Evolutionary conservation across 306 rosid species (phyloP), one percentile per base, ranked within the genome.

Genomic region (Gastrolobium bilobum): DNA sequence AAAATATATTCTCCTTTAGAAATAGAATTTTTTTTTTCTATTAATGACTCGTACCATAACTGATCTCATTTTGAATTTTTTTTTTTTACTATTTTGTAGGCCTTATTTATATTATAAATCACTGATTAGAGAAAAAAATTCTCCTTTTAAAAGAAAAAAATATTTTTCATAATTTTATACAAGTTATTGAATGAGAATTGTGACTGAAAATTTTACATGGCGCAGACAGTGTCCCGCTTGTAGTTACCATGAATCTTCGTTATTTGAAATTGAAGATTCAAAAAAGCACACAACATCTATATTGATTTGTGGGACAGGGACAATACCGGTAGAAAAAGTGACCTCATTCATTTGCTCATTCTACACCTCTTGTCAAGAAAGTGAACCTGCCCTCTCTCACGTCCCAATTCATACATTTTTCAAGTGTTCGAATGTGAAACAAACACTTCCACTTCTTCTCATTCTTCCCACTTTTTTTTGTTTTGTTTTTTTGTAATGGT

Each of bases 301-400:
- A 6, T 7, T 30, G 13, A 34, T 26, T 26, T 15, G 76, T 78
- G 74, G 60, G 80, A 37, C 11, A 44, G 30, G 2, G 68, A 43
- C 26, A 65, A 31, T 1, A 48, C 15, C 42, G 1, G 26, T 20
- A 20, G 10, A 40, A 63, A 68, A 62, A 54, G 72, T 75, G 87
- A 75, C 52, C 6, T 79, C 87, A 79, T 84, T 46, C 66, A 0
- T 79, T 84, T 34, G 52, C 60, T 79, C 81, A 84, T 83, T 64
- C 64, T 44, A 44, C 6, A 1, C 4, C 34, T 29, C 20, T 38
- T 6, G 3, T 56, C 10, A 9, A 31, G 9, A 57, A 60, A 79
- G 2, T 75, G 84, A 80, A 84, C 43, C 31, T 38, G 4, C 38
- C 79, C 79, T 38, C 44, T 3, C 5, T 80, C 63, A 14, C 76